Evolutionary conservation across 352 stramenopile species (phyloP), one percentile per base, ranked within the genome.

Genomic region (Blastocystis sp.): DNA sequence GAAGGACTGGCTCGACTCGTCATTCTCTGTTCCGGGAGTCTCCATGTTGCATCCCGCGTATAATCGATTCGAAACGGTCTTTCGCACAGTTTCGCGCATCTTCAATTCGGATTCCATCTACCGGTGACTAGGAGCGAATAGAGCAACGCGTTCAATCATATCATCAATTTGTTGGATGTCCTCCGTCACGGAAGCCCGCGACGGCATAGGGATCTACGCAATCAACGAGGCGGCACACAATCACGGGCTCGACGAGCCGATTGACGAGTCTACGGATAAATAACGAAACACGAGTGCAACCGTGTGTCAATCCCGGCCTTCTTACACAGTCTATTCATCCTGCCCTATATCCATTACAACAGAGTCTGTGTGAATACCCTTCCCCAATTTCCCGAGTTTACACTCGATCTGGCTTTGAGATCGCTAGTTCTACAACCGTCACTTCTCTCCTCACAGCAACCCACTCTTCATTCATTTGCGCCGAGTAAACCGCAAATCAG

Each of bases 301-400:
- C 71, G 71, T 66, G 48, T 45, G 43, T 81, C 71, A 66, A 81
- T 81, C 23, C n/a, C 71, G 10, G 71, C 71, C 48, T 60, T 81
- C 52, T 62, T 81, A 11, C 48, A 81, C 7, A 81, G 43, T 40
- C 71, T 21, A n/a, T 60, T 56, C 43, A 81, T 56, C 48, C 64
- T 62, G n/a, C 52, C 52, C 71, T 81, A 81, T 43, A 41, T 34
- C 43, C 21, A 52, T 62, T 0, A 23, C 19, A 10, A 34, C 17
- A 19, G 19, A 43, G 21, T 23, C 40, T 43, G 2, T 17, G 2
- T 19, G 43, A 0, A 45, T 81, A 81, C 71, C 10, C 71, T 62
- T 81, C 71, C 71, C 71, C 71, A 81, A 66, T 66, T n/a, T 62
- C 23, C 53, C 23, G 48, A 3, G 17, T 45, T 60, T 64, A 14